Base-by-base conservation (phyloP, 2,329 filamentous ascomycete species). In the Talaromyces piceae region DNA sequence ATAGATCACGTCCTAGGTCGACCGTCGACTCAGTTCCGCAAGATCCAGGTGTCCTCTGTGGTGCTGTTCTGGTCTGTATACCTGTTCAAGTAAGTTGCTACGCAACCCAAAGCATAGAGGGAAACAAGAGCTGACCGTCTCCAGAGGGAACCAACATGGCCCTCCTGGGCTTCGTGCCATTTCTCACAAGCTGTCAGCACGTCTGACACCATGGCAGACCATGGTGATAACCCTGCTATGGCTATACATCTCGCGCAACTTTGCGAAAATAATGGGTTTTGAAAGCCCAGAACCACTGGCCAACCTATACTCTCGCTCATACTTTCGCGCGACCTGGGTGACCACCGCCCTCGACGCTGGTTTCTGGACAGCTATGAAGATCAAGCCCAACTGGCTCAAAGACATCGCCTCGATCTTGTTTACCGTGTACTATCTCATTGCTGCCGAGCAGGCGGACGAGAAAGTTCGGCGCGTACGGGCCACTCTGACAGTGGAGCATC, bases 341-440 rank as follows among this genome's bases (percentile, higher is more conserved):
- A 84, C 93, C 49, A 98, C 93, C 0, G 93, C 90, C 0, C 73
- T 98, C 54, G 93, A 98, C 62, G 93, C 93, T 5, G 93, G 93
- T 1, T 98, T 96, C 69, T 98, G 93, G 93, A 95, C 90, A 0
- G 93, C 93, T 28, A 98, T 98, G 93, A 86, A 83, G 61, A 91
- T 98, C 57, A 81, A 81, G 51, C 77, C 77, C 45, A 90, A 87
- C 61, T 91, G 87, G 82, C 59, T 95, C 39, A 79, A 90, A 33
- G 91, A 97, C 65, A 65, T 95, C 12, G 81, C 87, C 8, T 90
- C 88, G 64, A 77, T 97, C 18, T 74, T 88, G 44, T 97, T 96
- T 68, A 88, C 88, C 0, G 65, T 86, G 9, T 98, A 95, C 70
- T 98, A 98, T 67, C 77, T 98, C 56, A 80, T 97, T 49, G 89